A percentile compares a stretch with the other conserved stretches of the same genome.
Conservation (phyloP, 768 basidiomycete species). For the Gelatoporia subvermispora region DNA sequence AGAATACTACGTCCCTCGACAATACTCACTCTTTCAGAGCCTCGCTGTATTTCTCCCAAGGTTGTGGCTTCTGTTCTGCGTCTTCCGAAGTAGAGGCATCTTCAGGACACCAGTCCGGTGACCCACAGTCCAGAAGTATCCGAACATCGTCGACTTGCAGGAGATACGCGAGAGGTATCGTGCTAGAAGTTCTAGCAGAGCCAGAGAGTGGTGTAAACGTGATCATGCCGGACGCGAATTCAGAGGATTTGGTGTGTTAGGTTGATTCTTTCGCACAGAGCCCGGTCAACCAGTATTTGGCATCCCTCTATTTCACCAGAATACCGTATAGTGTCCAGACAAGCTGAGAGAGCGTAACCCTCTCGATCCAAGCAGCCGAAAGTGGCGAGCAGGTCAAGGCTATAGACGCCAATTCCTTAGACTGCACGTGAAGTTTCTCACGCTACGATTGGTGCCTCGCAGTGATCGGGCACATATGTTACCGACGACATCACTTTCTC, state of each 20-base stretch:
- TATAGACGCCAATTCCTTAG: too few species aligned
- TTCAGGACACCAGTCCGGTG: constrained; percentile 80
- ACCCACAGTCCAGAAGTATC: constrained; percentile 93
- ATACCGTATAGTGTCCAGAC: too few species aligned
- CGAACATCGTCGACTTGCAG: constrained; percentile 92
- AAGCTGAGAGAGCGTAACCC: too few species aligned
- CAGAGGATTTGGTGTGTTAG: too few species aligned
- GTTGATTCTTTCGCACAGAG: neutral
- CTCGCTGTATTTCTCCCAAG: constrained; percentile 64
- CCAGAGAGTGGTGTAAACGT: constrained; percentile 91
- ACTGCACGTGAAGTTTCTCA: too few species aligned
- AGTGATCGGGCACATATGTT: too few species aligned
- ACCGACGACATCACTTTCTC: too few species aligned
- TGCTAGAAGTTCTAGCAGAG: constrained; percentile 61
- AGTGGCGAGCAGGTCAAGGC: too few species aligned
- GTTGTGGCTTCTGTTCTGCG: constrained; percentile 28
- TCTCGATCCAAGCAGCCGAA: too few species aligned
- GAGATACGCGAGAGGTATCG: constrained; percentile 73
- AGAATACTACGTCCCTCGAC: neutral
- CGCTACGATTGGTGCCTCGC: too few species aligned
- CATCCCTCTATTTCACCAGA: too few species aligned
- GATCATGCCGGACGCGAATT: constrained; percentile 54
- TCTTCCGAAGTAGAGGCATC: constrained; percentile 22
- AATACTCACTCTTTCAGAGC: constrained; percentile 59
- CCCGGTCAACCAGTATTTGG: too few species aligned